Evolutionary conservation across 2,329 filamentous ascomycete species (phyloP), one percentile per base, ranked within the genome.

Genomic region (Arthrobotrys sinensis): DNA sequence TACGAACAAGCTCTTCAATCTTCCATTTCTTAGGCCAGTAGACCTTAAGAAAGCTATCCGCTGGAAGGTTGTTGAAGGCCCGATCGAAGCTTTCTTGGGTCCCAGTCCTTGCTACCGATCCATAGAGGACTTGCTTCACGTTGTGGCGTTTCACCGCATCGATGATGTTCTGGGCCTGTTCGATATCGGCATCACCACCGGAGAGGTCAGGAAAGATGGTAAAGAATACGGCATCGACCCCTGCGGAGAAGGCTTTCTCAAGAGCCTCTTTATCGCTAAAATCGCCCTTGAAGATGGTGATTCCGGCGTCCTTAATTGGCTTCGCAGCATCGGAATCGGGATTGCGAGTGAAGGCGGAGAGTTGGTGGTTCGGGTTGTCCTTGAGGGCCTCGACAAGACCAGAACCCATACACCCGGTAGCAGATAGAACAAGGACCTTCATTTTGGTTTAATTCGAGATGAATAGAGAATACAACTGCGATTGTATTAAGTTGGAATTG

Each of bases 391-490:
- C 57, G 50, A 77, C 66, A 5, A 77, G 52, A 11, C 73, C 73
- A 10, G 66, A 66, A 0, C 38, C 73, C 73, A 77, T 77, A 53
- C 73, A 77, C 1, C 73, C 73, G 4, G 73, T 77, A 19, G 73
- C 73, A 12, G 73, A 66, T 12, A 77, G 73, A 36, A 67, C 32
- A 24, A 77, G 73, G 38, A 77, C 73, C 50, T 77, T 77, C 73
- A 77, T 77, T 16, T 28, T 45, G 16, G 24, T 28, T 5, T 4
- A 28, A 8, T 43, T 53, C 19, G 19, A 28, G n/a, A 12, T 19
- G 40, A 40, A 10, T 40, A 24, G 7, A 32, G 40, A 38, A 38
- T 38, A 12, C 4, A 16, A 45, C 12, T n/a, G 40, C n/a, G 12
- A 45, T 45, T 16, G 40, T 45, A n/a, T 6, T 10, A 16, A 16